phyloP scores from a whole-genome alignment of 768 basidiomycete species.

The Lentinula detonsa region DNA sequence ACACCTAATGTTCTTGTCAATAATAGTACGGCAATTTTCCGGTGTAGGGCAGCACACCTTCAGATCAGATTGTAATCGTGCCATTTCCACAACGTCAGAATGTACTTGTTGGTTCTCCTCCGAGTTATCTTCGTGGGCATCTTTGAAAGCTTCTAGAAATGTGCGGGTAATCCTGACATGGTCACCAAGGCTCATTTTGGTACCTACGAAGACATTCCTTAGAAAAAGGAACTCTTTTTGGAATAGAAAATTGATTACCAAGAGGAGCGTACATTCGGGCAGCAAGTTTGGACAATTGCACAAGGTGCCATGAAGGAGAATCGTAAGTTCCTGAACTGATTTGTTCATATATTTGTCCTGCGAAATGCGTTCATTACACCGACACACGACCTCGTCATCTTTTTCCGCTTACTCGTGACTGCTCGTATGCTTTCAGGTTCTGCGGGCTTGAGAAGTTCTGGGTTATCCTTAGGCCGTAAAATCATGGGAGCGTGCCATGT shows the following conservation, averaged over 20 bases:
- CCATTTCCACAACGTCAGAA: slow-evolving; percentile 20
- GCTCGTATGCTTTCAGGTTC: slow-evolving; percentile 54
- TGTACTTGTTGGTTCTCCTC: slow-evolving; percentile 14
- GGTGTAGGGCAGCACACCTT: slow-evolving; percentile 35
- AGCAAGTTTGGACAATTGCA: slow-evolving; percentile 72
- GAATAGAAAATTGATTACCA: background rate
- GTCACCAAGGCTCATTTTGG: slow-evolving; percentile 78
- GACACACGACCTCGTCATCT: background rate
- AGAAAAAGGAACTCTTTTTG: slow-evolving; percentile 45
- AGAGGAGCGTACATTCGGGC: slow-evolving; percentile 80
- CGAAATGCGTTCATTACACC: slow-evolving; percentile 22
- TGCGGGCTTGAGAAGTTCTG: slow-evolving; percentile 65
- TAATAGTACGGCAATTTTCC: background rate
- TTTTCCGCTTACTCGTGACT: background rate
- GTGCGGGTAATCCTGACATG: slow-evolving; percentile 69
- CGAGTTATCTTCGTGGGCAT: slow-evolving; percentile 21
- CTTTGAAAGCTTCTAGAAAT: slow-evolving; percentile 75
- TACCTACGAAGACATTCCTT: slow-evolving; percentile 75
- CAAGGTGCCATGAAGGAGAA: slow-evolving; percentile 78
- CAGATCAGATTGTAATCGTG: slow-evolving; percentile 44
- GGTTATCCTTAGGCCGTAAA: slow-evolving; percentile 62
- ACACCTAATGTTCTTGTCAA: slow-evolving; percentile 35
- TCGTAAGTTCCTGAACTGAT: slow-evolving; percentile 78
- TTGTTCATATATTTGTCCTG: slow-evolving; percentile 55
- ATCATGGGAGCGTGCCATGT: slow-evolving; percentile 69